phyloP scores from a whole-genome alignment of 208 protist genomes.

The Angomonas deanei region DNA sequence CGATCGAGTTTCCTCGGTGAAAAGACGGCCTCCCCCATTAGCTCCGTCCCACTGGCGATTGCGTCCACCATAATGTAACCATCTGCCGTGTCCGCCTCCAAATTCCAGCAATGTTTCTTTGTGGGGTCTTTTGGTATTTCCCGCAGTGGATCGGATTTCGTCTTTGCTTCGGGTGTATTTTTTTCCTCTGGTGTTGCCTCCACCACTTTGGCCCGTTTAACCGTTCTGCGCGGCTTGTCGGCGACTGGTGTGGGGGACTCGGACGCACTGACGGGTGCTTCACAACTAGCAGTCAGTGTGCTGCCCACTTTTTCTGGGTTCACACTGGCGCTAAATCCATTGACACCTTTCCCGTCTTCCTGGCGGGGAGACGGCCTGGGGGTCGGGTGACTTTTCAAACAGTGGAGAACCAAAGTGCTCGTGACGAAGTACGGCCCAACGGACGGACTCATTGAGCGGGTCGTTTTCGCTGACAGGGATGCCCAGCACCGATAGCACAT shows the following conservation, averaged over 20 bases:
- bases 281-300: not conserved
- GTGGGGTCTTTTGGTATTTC: not conserved
- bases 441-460: not conserved
- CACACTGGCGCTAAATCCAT: not conserved
- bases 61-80: conserved; percentile 10
- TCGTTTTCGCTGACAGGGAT: conserved; percentile 17
- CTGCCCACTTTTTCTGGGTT: not conserved
- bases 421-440: not conserved
- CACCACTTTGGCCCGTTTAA: not conserved
- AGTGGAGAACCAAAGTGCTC: not conserved
- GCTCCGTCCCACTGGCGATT: not conserved
- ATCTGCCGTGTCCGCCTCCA: conserved; percentile 13
- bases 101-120: not conserved
- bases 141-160: not conserved
- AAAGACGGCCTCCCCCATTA: conserved; percentile 27
- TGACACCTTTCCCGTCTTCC: not conserved
- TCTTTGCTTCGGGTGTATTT: not conserved
- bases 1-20: conserved; percentile 53
- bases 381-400: not conserved
- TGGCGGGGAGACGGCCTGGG: not conserved
- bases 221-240: not conserved
- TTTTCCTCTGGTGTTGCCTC: not conserved
- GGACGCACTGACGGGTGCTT: not conserved
- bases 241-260: not conserved
- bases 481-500: conserved; percentile 60